Percentiles rank a stretch among this genome's conserved stretches.
These are phyloP conservation scores for Lasiosphaeriaceae sp. DNA, from an alignment of 495 filamentous ascomycete species.

Conservation along the genomic window DNA sequence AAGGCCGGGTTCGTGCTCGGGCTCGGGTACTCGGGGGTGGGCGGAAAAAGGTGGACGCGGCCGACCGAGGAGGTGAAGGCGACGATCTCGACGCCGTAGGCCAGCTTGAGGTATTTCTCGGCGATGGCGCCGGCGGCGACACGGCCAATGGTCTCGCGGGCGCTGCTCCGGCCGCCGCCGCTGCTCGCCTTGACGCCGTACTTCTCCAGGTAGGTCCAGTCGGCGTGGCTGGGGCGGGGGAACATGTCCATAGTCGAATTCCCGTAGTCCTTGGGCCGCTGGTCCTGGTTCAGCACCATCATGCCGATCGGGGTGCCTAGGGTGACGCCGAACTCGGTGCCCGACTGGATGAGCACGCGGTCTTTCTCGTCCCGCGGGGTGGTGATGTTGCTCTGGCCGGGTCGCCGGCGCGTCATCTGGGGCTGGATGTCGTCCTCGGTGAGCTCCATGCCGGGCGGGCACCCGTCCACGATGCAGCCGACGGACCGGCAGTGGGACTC, in stretches of 20 bases:
- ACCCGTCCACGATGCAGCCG: constrained; percentile 83
- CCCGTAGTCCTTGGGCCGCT: constrained; percentile 90
- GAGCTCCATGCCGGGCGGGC: constrained; percentile 84
- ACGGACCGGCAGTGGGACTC: constrained; percentile 91
- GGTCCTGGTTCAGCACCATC: constrained; percentile 86
- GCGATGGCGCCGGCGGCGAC: constrained; percentile 94
- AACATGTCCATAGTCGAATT: constrained; percentile 86
- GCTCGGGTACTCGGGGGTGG: constrained; percentile 68
- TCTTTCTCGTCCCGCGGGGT: constrained; percentile 95
- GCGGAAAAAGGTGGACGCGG: constrained; percentile 75
- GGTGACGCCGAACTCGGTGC: constrained; percentile 88
- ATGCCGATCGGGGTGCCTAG: constrained; percentile 90
- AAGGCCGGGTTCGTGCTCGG: constrained; percentile 80
- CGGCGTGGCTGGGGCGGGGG: constrained; percentile 89
- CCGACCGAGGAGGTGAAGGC: constrained; percentile 89
- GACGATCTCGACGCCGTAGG: constrained; percentile 84
- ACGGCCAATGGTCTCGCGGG: constrained; percentile 89
- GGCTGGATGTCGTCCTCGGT: constrained; percentile 90
- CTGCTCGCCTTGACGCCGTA: constrained; percentile 93
- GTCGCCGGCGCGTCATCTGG: constrained; percentile 86
- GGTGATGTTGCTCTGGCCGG: constrained; percentile 85
- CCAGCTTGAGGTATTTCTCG: constrained; percentile 82
- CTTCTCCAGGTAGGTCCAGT: constrained; percentile 96
- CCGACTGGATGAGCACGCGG: constrained; percentile 85
- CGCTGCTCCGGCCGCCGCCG: constrained; percentile 87